These are phyloP conservation scores for Acanthamoeba healyi DNA, from an alignment of 208 protist species.

Conservation along the genomic window DNA sequence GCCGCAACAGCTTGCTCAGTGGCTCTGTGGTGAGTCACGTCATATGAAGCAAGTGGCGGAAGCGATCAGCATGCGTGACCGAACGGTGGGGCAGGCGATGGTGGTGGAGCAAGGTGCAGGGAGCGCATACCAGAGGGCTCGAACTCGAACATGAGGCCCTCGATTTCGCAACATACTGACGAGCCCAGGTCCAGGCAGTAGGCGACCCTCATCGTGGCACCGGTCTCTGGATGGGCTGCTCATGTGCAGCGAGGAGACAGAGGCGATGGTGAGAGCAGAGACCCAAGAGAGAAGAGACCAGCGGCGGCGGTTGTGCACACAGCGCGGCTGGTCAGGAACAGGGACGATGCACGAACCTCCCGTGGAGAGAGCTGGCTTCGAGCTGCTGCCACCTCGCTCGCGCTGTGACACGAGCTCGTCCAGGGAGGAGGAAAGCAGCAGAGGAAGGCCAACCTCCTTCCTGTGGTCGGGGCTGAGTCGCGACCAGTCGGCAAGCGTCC, in stretches of 20 bases:
- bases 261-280: not conserved
- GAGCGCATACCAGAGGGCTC: not conserved
- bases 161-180: not conserved
- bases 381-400: not conserved
- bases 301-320: too few species aligned
- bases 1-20: constrained; percentile 34
- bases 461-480: not conserved
- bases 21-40: not conserved
- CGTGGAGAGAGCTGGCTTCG: not conserved
- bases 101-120: not conserved
- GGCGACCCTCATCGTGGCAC: not conserved
- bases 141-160: not conserved
- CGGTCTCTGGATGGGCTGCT: not conserved
- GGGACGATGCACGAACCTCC: not conserved
- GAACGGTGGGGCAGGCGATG: too few species aligned
- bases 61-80: not conserved
- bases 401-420: not conserved
- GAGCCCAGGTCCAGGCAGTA: constrained; percentile 40
- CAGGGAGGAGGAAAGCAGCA: constrained; percentile 9
- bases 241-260: not conserved
- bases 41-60: not conserved
- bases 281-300: not conserved
- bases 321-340: too few species aligned
- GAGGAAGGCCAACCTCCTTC: constrained; percentile 31
- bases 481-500: constrained; percentile 16